These are phyloP conservation scores for Papiliotrema fonsecae DNA, from an alignment of 1,284 basidiomycete species.

Conservation along the genomic window DNA sequence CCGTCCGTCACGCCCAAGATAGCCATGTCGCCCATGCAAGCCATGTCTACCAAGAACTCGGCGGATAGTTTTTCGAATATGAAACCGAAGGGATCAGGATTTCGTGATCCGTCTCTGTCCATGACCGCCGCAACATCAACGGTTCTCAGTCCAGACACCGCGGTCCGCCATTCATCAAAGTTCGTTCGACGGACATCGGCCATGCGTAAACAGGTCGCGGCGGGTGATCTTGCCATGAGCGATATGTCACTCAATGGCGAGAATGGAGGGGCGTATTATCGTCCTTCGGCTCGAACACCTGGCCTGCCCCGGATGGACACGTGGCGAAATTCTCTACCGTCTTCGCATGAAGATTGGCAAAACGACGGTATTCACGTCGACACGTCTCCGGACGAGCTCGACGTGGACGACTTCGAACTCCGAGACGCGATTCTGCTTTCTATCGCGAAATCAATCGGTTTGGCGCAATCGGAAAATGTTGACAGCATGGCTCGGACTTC, in stretches of 20 bases:
- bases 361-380: conserved; percentile 17
- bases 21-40: conserved; percentile 21
- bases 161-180: conserved; percentile 15
- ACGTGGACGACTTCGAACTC: conserved; percentile 62
- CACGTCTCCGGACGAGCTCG: conserved; percentile 6
- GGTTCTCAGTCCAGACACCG: conserved; percentile 26
- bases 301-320: conserved; percentile 43
- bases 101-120: not conserved
- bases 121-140: conserved; percentile 8
- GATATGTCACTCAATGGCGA: conserved; percentile 20
- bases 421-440: conserved; percentile 93
- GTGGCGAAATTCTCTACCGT: conserved; percentile 25
- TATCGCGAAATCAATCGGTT: conserved; percentile 94
- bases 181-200: conserved; percentile 31
- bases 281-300: conserved; percentile 36
- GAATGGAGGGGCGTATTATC: conserved; percentile 36
- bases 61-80: conserved; percentile 10
- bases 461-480: conserved; percentile 68
- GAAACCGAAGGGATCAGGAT: not conserved
- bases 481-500: conserved; percentile 21
- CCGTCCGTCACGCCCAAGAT: conserved; percentile 28
- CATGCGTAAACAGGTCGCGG: conserved; percentile 46
- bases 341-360: conserved; percentile 7
- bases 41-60: not conserved
- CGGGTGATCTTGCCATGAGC: conserved; percentile 55